Base-by-base conservation (phyloP, 306 rosid species). In the Mucuna pruriens region DNA sequence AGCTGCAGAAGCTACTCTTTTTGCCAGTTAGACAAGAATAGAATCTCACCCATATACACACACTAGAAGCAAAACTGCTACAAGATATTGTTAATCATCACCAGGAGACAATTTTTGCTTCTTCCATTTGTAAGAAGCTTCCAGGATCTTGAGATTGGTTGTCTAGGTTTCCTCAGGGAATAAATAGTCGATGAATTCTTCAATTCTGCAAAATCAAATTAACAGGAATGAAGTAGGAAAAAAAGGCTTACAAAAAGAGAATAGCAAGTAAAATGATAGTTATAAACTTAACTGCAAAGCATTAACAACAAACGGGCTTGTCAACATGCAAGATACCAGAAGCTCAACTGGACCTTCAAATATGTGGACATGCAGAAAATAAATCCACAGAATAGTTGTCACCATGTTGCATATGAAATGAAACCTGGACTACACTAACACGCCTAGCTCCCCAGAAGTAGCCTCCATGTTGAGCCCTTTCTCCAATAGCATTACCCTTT, bases 61-160 rank as follows among this genome's bases (percentile, higher is more conserved):
- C 12, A 26, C 29, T 39, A 45, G 26, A 66, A 71, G 51, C 10
- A 25, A 8, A 44, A 40, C 54, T 9, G 25, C 5, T 1, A 45
- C 83, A 76, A 58, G 42, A 34, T 44, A 19, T 7, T 31, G n/a
- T 55, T 70, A 82, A 45, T 91, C 94, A 2, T 90, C 91, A 15
- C 67, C 84, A 0, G 91, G 63, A 60, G 94, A 80, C 54, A 85
- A 64, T 54, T 88, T 95, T 72, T 90, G 99, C 89, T 81, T 93
- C 91, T 95, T 95, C 97, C 99, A 93, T 74, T 81, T 89, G 81
- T 93, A 92, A 6, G 99, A 98, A n/a, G 99, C 99, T 85, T 95
- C 98, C 85, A 95, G 80, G 57, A 93, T 92, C 90, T 91, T 93
- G 65, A 93, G 93, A 88, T 90, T 93, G 11, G 98, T 90, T 5